Conservation (phyloP, 768 basidiomycete species). For the Cystofilobasidium ferigula region DNA sequence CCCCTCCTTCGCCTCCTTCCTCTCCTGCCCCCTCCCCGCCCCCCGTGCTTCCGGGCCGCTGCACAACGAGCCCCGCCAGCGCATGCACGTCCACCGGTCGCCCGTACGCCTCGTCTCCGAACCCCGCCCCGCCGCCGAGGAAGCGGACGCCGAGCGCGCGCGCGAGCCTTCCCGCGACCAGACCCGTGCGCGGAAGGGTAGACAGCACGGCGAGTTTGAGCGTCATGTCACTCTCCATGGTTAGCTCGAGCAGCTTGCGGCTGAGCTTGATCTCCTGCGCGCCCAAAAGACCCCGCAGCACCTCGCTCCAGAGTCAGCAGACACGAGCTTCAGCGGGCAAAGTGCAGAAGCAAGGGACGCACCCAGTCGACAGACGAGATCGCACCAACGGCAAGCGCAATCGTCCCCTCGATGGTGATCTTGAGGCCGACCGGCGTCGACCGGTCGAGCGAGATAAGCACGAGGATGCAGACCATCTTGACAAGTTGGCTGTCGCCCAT, state of each 20-base stretch:
- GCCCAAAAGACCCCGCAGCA: too few species aligned
- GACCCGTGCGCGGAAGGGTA: conserved; percentile 7
- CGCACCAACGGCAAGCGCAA: not conserved
- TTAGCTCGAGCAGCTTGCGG: conserved; percentile 2
- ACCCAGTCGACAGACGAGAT: not conserved
- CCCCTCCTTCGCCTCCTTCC: too few species aligned
- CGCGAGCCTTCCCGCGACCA: not conserved
- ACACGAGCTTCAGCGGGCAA: not conserved
- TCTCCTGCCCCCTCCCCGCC: too few species aligned
- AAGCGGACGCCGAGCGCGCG: not conserved
- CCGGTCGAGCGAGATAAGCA: conserved; percentile 7
- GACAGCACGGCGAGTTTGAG: conserved; percentile 16
- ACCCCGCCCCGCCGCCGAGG: conserved; percentile 1
- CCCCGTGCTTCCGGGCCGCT: too few species aligned
- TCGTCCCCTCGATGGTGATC: not conserved
- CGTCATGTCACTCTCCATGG: conserved; percentile 1
- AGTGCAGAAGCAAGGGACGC: not conserved
- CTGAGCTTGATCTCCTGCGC: conserved; percentile 14
- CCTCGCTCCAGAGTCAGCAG: not conserved
- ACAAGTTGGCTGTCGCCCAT: not conserved
- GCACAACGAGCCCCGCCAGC: too few species aligned
- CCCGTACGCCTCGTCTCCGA: too few species aligned
- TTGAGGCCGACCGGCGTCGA: not conserved
- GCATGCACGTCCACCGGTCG: too few species aligned
- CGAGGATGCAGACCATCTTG: conserved; percentile 10